A percentile compares a stretch with the other conserved stretches of the same genome.
Conservation (phyloP, 2,329 filamentous ascomycete genomes). For the Trichoderma sp. region DNA sequence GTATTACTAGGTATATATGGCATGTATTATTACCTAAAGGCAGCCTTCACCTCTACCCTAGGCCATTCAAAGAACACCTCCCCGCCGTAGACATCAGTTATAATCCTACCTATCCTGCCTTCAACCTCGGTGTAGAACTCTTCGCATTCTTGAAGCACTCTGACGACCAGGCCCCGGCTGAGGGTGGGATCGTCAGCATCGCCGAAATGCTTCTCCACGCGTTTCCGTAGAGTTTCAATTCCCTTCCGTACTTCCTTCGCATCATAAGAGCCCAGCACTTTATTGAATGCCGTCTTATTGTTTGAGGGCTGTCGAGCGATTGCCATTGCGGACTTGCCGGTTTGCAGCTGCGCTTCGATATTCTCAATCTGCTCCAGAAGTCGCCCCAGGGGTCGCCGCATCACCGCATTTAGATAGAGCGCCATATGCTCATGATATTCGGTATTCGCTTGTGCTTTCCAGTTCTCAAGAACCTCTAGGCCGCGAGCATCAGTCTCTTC, state of each 20-base stretch:
- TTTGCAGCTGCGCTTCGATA: constrained; percentile 70
- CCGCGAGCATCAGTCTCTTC: constrained; percentile 81
- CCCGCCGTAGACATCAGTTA: constrained; percentile 64
- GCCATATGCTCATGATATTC: constrained; percentile 87
- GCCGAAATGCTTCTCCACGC: constrained; percentile 96
- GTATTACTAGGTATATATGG: background rate
- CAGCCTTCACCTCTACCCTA: constrained; percentile 61
- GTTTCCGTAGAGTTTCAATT: constrained; percentile 84
- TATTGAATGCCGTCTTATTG: constrained; percentile 80
- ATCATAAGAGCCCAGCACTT: constrained; percentile 79
- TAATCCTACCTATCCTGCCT: constrained; percentile 59
- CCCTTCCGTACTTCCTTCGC: constrained; percentile 83
- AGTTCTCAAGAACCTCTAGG: constrained; percentile 77
- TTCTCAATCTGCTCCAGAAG: constrained; percentile 90
- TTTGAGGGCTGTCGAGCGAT: constrained; percentile 83
- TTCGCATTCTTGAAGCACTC: constrained; percentile 63
- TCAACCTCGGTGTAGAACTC: constrained; percentile 64
- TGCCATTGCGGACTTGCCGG: constrained; percentile 58
- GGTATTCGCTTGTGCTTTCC: constrained; percentile 73
- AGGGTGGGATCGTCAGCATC: constrained; percentile 76
- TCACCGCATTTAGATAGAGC: constrained; percentile 83
- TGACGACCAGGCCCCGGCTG: constrained; percentile 58
- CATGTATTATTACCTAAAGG: constrained; percentile 46
- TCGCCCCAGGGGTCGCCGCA: constrained; percentile 85
- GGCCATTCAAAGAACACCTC: constrained; percentile 68